Percentiles rank a stretch among this genome's conserved stretches.
phyloP scores from a whole-genome alignment of 495 filamentous ascomycete genomes.

The Friedmanniomyces endolithicus region DNA sequence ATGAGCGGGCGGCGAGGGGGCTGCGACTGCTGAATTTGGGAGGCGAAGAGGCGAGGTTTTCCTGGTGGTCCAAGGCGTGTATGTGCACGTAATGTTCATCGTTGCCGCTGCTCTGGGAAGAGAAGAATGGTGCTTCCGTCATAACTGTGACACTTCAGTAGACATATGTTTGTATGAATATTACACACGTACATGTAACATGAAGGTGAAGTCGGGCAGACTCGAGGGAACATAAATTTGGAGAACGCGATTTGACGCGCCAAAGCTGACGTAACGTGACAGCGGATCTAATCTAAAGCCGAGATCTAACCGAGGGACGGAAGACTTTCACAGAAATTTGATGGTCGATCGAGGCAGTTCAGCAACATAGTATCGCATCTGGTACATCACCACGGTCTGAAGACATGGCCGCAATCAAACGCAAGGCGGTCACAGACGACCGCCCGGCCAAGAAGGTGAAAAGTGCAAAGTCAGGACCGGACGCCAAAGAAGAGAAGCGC shows the following conservation, averaged over 20 bases:
- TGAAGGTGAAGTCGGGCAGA: no score
- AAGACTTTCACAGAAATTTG: background rate
- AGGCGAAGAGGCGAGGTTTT: slow-evolving; percentile 16
- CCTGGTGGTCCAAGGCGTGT: slow-evolving; percentile 2
- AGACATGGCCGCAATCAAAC: slow-evolving; percentile 20
- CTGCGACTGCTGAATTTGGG: background rate
- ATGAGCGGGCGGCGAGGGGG: background rate
- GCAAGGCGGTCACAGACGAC: slow-evolving; percentile 20
- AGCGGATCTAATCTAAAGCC: background rate
- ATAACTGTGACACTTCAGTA: background rate
- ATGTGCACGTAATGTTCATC: slow-evolving; percentile 13
- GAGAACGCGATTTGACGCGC: background rate
- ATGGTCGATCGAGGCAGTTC: no score
- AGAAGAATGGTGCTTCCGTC: slow-evolving; percentile 13
- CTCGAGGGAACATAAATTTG: no score
- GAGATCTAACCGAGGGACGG: no score
- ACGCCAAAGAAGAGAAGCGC: background rate
- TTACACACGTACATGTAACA: no score
- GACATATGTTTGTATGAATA: no score
- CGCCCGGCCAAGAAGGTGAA: slow-evolving; percentile 12
- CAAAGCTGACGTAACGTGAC: background rate
- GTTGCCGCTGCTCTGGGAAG: slow-evolving; percentile 15
- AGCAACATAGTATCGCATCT: no score
- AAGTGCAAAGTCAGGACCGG: background rate
- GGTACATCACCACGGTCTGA: background rate